Evolutionary conservation across 495 filamentous ascomycete genomes (phyloP).

Genomic region (Daldinia concentrica): DNA sequence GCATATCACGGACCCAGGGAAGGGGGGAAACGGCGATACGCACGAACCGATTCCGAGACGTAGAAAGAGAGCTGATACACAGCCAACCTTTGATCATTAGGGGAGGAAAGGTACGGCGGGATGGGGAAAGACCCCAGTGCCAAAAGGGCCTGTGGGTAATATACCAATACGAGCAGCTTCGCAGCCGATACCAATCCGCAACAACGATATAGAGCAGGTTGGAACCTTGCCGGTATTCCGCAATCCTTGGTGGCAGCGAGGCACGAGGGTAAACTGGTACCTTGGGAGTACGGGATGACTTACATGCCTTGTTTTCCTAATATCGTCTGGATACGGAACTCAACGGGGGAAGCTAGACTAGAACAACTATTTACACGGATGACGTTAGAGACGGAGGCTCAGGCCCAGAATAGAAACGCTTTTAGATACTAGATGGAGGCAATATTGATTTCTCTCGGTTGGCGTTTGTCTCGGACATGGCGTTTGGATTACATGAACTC

Average conservation of each 20-base stretch:
- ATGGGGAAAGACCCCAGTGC: slow-evolving; percentile 16
- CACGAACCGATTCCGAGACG: slow-evolving; percentile 16
- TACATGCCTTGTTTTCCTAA: background rate
- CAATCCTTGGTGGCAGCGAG: slow-evolving; percentile 26
- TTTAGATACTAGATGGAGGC: slow-evolving; percentile 10
- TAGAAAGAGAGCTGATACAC: slow-evolving; percentile 40
- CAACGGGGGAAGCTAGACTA: slow-evolving; percentile 10
- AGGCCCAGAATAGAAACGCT: slow-evolving; percentile 28
- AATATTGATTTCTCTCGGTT: background rate
- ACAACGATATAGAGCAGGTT: background rate
- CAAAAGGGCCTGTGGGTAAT: background rate
- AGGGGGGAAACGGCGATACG: slow-evolving; percentile 10
- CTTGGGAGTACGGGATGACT: slow-evolving; percentile 40
- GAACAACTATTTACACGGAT: slow-evolving; percentile 16
- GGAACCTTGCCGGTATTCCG: background rate
- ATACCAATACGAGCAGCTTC: slow-evolving; percentile 11
- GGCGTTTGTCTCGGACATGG: slow-evolving; percentile 12
- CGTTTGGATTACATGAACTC: slow-evolving; percentile 21
- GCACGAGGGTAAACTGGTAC: slow-evolving; percentile 33
- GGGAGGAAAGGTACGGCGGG: slow-evolving; percentile 26
- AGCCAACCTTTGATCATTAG: slow-evolving; percentile 34
- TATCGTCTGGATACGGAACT: background rate
- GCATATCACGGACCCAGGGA: slow-evolving; percentile 32
- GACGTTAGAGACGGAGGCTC: slow-evolving; percentile 42
- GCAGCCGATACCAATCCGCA: slow-evolving; percentile 12